phyloP scores from a whole-genome alignment of 495 filamentous ascomycete species.

The Aspergillus incahuasiensis region DNA sequence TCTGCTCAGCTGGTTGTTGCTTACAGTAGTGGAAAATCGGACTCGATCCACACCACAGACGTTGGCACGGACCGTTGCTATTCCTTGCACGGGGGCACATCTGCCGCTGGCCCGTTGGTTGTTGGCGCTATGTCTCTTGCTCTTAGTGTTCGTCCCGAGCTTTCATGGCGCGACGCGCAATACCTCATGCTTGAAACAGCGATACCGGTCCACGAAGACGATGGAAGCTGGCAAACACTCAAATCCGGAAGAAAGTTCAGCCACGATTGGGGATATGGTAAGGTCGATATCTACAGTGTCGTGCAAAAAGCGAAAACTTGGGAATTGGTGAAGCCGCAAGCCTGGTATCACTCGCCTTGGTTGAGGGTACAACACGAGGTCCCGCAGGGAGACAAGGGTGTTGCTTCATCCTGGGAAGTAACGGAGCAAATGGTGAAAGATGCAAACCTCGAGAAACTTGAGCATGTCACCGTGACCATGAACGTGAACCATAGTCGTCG shows the following conservation, averaged over 20 bases:
- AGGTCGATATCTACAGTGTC: slow-evolving; percentile 80
- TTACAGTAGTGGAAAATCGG: slow-evolving; percentile 85
- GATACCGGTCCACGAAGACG: slow-evolving; percentile 69
- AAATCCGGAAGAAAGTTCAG: slow-evolving; percentile 80
- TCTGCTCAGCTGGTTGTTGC: slow-evolving; percentile 93
- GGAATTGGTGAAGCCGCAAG: slow-evolving; percentile 90
- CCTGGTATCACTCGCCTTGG: slow-evolving; percentile 92
- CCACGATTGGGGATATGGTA: slow-evolving; percentile 93
- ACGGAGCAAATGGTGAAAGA: slow-evolving; percentile 68
- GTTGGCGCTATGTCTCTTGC: slow-evolving; percentile 93
- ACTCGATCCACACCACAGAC: slow-evolving; percentile 94
- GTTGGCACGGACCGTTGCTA: slow-evolving; percentile 81
- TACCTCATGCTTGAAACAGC: slow-evolving; percentile 83
- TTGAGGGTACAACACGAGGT: slow-evolving; percentile 80
- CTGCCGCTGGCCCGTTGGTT: slow-evolving; percentile 87
- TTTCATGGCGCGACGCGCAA: slow-evolving; percentile 93
- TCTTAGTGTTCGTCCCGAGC: slow-evolving; percentile 75
- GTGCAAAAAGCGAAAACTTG: slow-evolving; percentile 83
- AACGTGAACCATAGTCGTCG: slow-evolving; percentile 82
- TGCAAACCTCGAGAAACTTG: slow-evolving; percentile 79
- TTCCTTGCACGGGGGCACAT: slow-evolving; percentile 83
- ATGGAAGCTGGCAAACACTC: slow-evolving; percentile 75
- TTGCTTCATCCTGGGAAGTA: slow-evolving; percentile 72
- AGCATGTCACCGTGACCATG: slow-evolving; percentile 98
- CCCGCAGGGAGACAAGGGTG: slow-evolving; percentile 78